phyloP scores from a whole-genome alignment of 78 protist species.

The Planoprotostelium fungivorum region DNA sequence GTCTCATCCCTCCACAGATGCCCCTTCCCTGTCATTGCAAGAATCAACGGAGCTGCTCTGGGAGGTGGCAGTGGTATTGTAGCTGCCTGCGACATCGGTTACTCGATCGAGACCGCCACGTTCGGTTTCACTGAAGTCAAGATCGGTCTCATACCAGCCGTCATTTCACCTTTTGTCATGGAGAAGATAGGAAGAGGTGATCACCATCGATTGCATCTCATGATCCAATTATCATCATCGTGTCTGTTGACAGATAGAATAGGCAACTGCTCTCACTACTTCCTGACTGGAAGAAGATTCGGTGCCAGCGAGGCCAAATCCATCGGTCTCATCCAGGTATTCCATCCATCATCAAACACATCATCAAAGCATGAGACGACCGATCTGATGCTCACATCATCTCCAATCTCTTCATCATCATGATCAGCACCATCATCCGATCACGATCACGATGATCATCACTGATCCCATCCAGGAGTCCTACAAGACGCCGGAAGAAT shows the following conservation, averaged over 20 bases:
- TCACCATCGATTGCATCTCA: not conserved
- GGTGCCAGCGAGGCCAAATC: not conserved
- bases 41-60: slow-evolving; percentile 5
- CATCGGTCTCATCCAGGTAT: slow-evolving; percentile 1
- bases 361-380: not conserved
- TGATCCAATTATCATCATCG: not conserved
- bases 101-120: not conserved
- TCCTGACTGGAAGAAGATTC: not conserved
- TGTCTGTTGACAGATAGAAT: not conserved
- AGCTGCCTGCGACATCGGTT: not conserved
- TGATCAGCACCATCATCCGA: no score
- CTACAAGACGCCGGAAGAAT: not conserved
- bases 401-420: no score
- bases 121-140: slow-evolving; percentile 11
- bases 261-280: not conserved
- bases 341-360: not conserved
- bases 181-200: slow-evolving; percentile 1
- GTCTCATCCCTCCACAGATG: not conserved
- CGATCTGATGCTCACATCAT: no score
- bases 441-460: no score
- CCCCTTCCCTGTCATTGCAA: slow-evolving; percentile 6
- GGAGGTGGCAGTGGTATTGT: slow-evolving; percentile 21
- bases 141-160: slow-evolving; percentile 3
- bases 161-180: slow-evolving; percentile 7
- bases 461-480: no score